Evolutionary conservation across 345 rosid genomes (phyloP).

Genomic region (Camelina laxa): DNA sequence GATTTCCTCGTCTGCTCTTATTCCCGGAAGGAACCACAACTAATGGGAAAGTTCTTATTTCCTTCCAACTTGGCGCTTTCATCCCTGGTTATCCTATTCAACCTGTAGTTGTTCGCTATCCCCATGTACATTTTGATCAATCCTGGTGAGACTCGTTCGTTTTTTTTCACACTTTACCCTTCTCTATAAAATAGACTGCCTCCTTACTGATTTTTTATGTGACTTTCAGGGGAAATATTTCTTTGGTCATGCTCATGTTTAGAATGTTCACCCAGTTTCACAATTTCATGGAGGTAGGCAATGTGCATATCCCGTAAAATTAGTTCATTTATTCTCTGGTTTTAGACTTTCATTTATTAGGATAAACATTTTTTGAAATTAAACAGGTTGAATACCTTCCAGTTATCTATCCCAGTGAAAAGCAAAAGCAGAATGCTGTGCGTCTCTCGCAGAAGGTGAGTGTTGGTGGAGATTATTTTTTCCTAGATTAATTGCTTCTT

Average conservation of each 20-base stretch:
- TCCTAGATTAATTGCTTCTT: constrained; percentile 7
- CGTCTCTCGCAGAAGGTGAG: constrained; percentile 81
- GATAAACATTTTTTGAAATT: constrained; percentile 26
- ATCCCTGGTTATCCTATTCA: constrained; percentile 84
- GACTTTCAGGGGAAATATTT: constrained; percentile 42
- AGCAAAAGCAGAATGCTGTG: constrained; percentile 68
- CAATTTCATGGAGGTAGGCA: constrained; percentile 95
- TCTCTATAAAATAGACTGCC: background rate
- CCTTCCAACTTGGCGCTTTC: constrained; percentile 98
- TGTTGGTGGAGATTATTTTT: constrained; percentile 33
- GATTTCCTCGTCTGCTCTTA: constrained; percentile 80
- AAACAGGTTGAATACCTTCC: constrained; percentile 93
- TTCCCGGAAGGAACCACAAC: constrained; percentile 99
- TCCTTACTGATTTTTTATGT: constrained; percentile 12
- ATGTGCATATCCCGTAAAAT: background rate
- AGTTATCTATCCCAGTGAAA: constrained; percentile 64
- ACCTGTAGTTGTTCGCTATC: constrained; percentile 91
- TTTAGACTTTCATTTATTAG: constrained; percentile 3
- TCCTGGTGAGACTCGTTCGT: constrained; percentile 68
- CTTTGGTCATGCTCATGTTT: constrained; percentile 84
- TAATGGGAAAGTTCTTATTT: constrained; percentile 78
- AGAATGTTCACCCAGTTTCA: constrained; percentile 99
- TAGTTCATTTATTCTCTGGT: constrained; percentile 1
- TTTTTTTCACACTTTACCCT: constrained; percentile 11
- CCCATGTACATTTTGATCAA: constrained; percentile 97